A percentile compares a stretch with the other conserved stretches of the same genome.
Conservation (phyloP, 2,329 filamentous ascomycete species). For the Microdochium bolleyi region DNA sequence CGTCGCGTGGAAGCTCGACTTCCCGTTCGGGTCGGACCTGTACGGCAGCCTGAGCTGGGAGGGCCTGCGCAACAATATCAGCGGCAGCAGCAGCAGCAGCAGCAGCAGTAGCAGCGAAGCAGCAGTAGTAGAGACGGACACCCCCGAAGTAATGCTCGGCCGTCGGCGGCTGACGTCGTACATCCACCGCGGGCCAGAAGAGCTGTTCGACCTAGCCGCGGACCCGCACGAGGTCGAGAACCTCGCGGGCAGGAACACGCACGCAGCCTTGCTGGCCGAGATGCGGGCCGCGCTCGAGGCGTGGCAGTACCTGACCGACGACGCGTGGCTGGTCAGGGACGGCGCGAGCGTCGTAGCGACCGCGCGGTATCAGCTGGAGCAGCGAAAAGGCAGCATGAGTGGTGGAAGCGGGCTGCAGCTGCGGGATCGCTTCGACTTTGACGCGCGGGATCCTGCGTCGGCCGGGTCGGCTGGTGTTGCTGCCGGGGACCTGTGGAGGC, state of each 20-base stretch:
- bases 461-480: neutral
- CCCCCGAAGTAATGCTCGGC: constrained; percentile 24
- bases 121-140: constrained; percentile 1
- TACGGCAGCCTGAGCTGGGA: constrained; percentile 35
- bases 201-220: constrained; percentile 34
- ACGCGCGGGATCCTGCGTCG: constrained; percentile 7
- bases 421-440: constrained; percentile 19
- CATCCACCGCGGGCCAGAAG: constrained; percentile 31
- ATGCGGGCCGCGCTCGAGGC: constrained; percentile 18
- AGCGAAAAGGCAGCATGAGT: too few species aligned
- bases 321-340: constrained; percentile 19
- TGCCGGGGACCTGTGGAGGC: neutral
- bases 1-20: constrained; percentile 38
- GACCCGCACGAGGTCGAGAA: constrained; percentile 38
- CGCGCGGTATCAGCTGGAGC: constrained; percentile 6
- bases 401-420: constrained; percentile 17
- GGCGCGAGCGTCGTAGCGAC: constrained; percentile 12
- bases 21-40: constrained; percentile 37
- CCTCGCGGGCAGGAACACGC: constrained; percentile 21
- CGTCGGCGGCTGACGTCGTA: constrained; percentile 30
- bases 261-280: constrained; percentile 19
- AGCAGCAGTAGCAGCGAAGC: neutral
- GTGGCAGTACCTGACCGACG: constrained; percentile 18
- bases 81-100: neutral
- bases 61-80: constrained; percentile 33